Evolutionary conservation across 2,329 filamentous ascomycete species (phyloP).

Genomic region (Xylariaceae sp.): DNA sequence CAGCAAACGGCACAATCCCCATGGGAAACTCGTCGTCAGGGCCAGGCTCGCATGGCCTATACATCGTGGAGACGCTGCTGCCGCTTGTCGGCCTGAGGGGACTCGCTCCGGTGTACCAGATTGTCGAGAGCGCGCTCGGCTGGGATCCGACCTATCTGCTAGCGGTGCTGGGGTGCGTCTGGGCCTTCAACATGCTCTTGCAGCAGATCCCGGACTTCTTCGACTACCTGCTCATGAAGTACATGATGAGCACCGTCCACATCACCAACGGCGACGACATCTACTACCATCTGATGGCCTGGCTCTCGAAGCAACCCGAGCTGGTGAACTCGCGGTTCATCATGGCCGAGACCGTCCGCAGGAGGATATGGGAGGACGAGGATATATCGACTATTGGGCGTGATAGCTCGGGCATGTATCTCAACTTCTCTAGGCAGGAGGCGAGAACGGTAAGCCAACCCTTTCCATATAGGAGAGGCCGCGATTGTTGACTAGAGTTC

Average conservation of each 20-base stretch:
- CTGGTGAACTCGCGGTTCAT: constrained; percentile 47
- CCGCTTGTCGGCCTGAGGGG: constrained; percentile 38
- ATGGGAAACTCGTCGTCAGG: constrained; percentile 14
- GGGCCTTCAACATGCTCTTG: constrained; percentile 39
- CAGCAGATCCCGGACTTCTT: constrained; percentile 33
- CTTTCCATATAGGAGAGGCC: no score
- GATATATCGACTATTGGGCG: constrained; percentile 29
- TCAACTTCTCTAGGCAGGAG: constrained; percentile 56
- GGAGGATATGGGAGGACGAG: constrained; percentile 47
- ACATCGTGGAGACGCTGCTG: constrained; percentile 37
- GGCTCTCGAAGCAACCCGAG: constrained; percentile 47
- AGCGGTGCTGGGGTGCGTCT: constrained; percentile 41
- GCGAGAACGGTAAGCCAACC: constrained; percentile 40
- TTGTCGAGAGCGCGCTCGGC: constrained; percentile 40
- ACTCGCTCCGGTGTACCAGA: constrained; percentile 42
- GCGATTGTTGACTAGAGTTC: no score
- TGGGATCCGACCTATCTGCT: constrained; percentile 45
- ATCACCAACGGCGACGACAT: constrained; percentile 53
- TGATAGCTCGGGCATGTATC: constrained; percentile 36
- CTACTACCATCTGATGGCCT: constrained; percentile 53
- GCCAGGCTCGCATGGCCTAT: no score
- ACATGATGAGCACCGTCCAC: constrained; percentile 48
- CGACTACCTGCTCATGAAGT: constrained; percentile 35
- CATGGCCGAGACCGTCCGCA: constrained; percentile 50
- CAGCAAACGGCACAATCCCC: constrained; percentile 17